A percentile compares a stretch with the other conserved stretches of the same genome.
Conservation (phyloP, 306 rosid species). For the Oxytropis ochrocephala region DNA sequence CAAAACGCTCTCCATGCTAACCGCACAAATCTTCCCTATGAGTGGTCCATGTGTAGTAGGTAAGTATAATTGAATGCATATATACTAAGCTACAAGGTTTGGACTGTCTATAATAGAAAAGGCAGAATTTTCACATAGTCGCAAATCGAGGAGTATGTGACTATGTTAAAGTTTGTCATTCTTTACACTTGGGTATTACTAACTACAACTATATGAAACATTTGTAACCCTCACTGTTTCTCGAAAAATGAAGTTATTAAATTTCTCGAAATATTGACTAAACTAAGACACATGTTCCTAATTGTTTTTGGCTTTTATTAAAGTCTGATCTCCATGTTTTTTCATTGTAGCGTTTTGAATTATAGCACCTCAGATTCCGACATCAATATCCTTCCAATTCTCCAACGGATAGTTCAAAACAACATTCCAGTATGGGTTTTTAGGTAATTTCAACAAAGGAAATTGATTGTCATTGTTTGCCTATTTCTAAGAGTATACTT, state of each 20-base stretch:
- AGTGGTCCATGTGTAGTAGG: constrained; percentile 78
- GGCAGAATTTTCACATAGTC: no score
- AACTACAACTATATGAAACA: neutral
- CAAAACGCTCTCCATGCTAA: constrained; percentile 93
- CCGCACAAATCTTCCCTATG: constrained; percentile 66
- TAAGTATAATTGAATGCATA: constrained; percentile 22
- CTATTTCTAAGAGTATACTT: neutral
- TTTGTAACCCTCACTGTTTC: neutral
- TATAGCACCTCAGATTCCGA: constrained; percentile 55
- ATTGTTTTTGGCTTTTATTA: neutral
- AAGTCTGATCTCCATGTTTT: no score
- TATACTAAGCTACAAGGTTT: no score
- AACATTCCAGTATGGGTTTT: constrained; percentile 81
- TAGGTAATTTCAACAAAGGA: constrained; percentile 46
- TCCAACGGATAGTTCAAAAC: constrained; percentile 59
- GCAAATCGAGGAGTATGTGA: no score
- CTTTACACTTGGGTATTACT: no score
- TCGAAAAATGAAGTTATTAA: no score
- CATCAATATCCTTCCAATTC: constrained; percentile 68
- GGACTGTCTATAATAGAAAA: no score
- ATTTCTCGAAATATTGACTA: neutral
- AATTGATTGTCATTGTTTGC: neutral
- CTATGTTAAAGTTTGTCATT: no score
- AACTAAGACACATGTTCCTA: neutral
- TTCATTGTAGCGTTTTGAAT: constrained; percentile 43